Evolutionary conservation across 352 stramenopile genomes (phyloP).

Genomic region (Globisporangium cylindrosporum): DNA sequence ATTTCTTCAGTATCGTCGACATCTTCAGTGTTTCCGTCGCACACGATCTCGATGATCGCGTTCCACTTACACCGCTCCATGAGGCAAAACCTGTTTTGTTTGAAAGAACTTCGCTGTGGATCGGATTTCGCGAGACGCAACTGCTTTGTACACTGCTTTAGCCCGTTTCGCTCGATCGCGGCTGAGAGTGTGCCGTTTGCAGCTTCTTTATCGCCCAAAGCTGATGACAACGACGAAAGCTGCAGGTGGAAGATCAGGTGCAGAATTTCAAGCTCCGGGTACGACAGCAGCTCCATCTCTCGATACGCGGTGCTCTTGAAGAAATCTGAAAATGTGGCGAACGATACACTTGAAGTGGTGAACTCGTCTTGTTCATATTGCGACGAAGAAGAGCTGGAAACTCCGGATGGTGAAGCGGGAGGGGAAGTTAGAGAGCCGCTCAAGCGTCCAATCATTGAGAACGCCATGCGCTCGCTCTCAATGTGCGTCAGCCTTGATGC

Average conservation of each 20-base stretch:
- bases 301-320: slow-evolving; percentile 2
- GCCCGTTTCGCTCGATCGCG: not conserved
- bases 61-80: slow-evolving; percentile 14
- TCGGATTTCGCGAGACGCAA: slow-evolving; percentile 9
- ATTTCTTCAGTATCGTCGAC: not conserved
- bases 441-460: not conserved
- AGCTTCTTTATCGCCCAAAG: not conserved
- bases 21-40: not conserved
- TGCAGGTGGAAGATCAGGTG: slow-evolving; percentile 27
- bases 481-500: slow-evolving; percentile 5
- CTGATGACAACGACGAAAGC: not conserved
- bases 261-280: slow-evolving; percentile 21
- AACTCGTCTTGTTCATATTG: not conserved
- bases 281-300: slow-evolving; percentile 7
- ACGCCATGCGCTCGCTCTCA: slow-evolving; percentile 21
- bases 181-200: not conserved
- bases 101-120: not conserved
- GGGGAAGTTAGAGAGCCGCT: slow-evolving; percentile 10
- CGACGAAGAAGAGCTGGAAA: not conserved
- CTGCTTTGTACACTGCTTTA: slow-evolving; percentile 16
- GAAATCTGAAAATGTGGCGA: slow-evolving; percentile 25
- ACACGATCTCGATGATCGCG: slow-evolving; percentile 7
- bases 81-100: slow-evolving; percentile 7
- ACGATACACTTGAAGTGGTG: slow-evolving; percentile 10
- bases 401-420: slow-evolving; percentile 5